A percentile compares a stretch with the other conserved stretches of the same genome.
Conservation (phyloP, 139 green algal species). For the Chlamydomonas sp. region DNA sequence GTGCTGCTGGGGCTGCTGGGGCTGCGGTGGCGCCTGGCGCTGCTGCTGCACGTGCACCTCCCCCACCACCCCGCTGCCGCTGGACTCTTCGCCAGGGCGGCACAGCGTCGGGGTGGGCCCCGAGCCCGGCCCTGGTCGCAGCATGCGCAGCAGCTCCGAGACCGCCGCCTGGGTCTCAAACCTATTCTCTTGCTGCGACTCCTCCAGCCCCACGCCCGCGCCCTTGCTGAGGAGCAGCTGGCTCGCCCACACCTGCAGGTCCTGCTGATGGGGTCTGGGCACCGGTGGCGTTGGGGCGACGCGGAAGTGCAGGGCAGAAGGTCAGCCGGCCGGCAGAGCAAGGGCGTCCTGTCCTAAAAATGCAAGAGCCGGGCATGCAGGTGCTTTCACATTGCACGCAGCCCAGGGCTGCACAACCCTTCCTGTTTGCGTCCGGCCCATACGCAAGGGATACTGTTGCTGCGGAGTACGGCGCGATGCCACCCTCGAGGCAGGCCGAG, state of each 20-base stretch:
- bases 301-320: no score
- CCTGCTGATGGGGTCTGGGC: conserved; percentile 56
- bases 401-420: no score
- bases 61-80: not conserved
- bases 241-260: conserved; percentile 60
- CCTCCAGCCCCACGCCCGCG: conserved; percentile 21
- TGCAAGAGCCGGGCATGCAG: no score
- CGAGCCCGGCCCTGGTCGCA: conserved; percentile 24
- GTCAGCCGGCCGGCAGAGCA: no score
- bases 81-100: no score
- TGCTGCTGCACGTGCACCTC: conserved; percentile 3
- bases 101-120: no score
- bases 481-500: no score
- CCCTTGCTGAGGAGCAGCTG: conserved; percentile 63
- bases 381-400: no score
- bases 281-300: not conserved
- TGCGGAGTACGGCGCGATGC: no score
- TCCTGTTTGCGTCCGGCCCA: no score
- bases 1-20: not conserved
- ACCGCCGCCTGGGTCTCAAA: conserved; percentile 56
- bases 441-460: no score
- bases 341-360: no score
- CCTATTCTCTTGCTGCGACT: conserved; percentile 49
- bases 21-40: not conserved
- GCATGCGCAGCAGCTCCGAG: conserved; percentile 55